Conservation (phyloP, 164 flowering plant genomes). For the Tetracentron sinense region DNA sequence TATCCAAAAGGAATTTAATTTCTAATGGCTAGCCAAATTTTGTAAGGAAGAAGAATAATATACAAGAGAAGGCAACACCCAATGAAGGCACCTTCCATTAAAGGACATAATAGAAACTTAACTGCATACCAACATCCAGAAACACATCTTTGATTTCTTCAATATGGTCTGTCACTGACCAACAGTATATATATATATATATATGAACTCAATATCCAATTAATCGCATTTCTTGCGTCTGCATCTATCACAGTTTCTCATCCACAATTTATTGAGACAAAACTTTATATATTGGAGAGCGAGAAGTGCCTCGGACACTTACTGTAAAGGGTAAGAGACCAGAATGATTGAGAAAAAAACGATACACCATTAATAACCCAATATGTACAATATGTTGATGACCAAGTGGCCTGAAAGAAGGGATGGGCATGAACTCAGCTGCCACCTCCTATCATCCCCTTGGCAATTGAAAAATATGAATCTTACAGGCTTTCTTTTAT, state of each 20-base stretch:
- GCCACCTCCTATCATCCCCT: background rate
- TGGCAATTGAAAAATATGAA: background rate
- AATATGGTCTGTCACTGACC: background rate
- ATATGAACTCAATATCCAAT: no score
- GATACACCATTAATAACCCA: no score
- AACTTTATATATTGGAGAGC: no score
- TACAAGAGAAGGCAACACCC: background rate
- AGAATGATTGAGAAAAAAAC: no score
- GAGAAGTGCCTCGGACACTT: no score
- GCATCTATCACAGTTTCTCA: background rate
- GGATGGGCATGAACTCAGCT: background rate
- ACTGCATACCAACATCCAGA: background rate
- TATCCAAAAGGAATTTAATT: no score
- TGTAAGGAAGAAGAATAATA: no score
- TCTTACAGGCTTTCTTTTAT: constrained; percentile 1
- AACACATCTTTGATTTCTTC: background rate
- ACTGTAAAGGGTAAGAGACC: no score
- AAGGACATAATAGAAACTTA: no score
- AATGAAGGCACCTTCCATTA: no score
- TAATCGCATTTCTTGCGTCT: no score
- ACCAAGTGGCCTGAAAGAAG: background rate
- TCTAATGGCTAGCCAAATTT: no score
- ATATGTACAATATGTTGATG: background rate
- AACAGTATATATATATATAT: background rate
- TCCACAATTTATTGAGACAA: background rate